Evolutionary conservation across 768 basidiomycete genomes (phyloP).

Genomic region (Pilatotrama ljubarskyi): DNA sequence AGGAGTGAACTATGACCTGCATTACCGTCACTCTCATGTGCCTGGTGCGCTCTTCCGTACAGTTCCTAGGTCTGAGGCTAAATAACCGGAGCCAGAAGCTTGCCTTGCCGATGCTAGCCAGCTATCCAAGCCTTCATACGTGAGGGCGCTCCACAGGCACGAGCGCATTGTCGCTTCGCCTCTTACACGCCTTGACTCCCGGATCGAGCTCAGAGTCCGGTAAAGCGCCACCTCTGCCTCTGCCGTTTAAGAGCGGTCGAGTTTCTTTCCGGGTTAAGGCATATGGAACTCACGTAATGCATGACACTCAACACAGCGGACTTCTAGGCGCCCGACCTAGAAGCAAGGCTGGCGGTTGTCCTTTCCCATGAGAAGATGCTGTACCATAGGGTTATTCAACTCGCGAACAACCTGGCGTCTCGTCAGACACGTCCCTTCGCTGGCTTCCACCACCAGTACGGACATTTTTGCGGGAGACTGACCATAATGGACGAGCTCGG

Average conservation of each 20-base stretch:
- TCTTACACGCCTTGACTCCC: background rate
- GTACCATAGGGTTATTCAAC: background rate
- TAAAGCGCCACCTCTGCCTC: background rate
- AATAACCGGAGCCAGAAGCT: background rate
- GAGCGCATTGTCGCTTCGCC: background rate
- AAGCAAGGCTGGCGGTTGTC: background rate
- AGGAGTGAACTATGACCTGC: background rate
- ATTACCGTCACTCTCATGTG: background rate
- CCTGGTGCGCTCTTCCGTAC: background rate
- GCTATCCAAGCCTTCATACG: background rate
- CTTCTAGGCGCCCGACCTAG: background rate
- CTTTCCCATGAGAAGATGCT: background rate
- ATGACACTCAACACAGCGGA: background rate
- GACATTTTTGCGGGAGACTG: too few relatives aligned
- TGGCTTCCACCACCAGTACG: too few relatives aligned
- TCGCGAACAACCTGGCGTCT: background rate
- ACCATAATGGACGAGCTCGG: too few relatives aligned
- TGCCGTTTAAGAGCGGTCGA: background rate
- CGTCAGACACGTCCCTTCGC: too few relatives aligned
- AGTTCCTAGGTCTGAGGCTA: background rate
- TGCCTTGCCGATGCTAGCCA: too few relatives aligned
- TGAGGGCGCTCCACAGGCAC: background rate
- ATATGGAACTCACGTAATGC: slow-evolving; percentile 1
- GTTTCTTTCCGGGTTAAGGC: background rate
- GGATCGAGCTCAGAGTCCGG: background rate